Percentiles rank a stretch among this genome's conserved stretches.
These are phyloP conservation scores for Solanum hybrid DNA, from an alignment of 305 asterid species.

Conservation along the genomic window DNA sequence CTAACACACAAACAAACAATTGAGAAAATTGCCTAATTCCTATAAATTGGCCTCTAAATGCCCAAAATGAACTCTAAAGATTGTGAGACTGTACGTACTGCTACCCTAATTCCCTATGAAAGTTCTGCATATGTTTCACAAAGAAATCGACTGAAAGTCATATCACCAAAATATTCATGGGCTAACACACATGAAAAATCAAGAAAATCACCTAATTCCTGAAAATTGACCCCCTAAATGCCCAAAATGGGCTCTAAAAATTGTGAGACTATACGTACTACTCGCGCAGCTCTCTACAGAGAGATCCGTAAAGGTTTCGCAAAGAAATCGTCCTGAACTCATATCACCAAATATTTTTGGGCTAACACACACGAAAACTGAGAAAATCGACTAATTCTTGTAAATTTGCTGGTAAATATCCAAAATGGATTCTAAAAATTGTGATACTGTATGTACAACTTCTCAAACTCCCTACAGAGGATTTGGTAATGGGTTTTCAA, in stretches of 20 bases:
- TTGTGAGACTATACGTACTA: background rate
- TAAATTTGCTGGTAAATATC: background rate
- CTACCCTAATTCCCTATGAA: background rate
- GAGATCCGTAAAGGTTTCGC: background rate
- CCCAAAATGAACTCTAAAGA: no score
- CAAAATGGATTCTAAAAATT: no score
- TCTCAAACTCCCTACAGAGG: background rate
- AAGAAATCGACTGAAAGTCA: background rate
- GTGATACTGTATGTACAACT: background rate
- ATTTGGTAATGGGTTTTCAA: background rate
- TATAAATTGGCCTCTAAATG: background rate
- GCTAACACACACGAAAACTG: background rate
- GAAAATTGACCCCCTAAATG: background rate
- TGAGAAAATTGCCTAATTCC: background rate
- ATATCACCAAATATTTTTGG: background rate
- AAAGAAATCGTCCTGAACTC: background rate
- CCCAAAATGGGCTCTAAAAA: background rate
- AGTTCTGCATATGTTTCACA: background rate
- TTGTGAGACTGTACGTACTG: background rate
- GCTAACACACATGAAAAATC: no score
- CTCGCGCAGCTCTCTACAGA: background rate
- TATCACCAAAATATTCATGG: no score
- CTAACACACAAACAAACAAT: background rate
- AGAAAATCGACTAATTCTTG: background rate
- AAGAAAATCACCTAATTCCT: fast-evolving